A percentile compares a stretch with the other conserved stretches of the same genome.
These are phyloP conservation scores for Cystofilobasidium capitatum DNA, from an alignment of 768 basidiomycete species.

Conservation along the genomic window DNA sequence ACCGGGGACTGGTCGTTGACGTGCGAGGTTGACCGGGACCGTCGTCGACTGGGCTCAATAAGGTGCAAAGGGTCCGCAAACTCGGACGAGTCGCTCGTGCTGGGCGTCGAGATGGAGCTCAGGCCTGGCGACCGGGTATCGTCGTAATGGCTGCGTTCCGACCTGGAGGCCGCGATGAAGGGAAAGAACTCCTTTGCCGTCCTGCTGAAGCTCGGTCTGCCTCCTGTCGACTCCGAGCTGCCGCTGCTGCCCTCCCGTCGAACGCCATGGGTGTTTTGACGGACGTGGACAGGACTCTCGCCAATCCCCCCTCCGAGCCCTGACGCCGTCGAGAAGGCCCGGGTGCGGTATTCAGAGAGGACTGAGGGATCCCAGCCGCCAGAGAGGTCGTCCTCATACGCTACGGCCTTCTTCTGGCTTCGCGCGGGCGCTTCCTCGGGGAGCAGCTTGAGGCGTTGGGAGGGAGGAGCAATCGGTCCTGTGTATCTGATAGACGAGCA, in stretches of 20 bases:
- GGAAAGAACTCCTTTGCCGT: background rate
- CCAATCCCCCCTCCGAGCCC: background rate
- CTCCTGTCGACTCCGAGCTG: background rate
- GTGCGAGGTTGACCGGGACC: background rate
- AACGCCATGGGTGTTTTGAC: background rate
- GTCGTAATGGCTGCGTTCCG: background rate
- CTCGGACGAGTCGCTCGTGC: background rate
- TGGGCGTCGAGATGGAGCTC: background rate
- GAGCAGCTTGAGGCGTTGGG: background rate
- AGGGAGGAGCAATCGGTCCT: background rate
- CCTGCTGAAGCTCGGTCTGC: background rate
- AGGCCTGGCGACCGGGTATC: background rate
- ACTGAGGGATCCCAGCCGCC: background rate
- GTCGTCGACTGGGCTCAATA: background rate
- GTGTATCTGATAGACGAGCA: background rate
- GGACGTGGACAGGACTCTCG: background rate
- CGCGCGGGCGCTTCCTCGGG: background rate
- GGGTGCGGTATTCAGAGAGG: background rate
- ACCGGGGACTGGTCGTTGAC: background rate
- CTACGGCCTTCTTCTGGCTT: background rate
- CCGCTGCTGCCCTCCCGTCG: slow-evolving; percentile 1
- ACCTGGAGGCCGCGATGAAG: background rate
- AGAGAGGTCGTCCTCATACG: background rate
- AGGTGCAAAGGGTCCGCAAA: background rate
- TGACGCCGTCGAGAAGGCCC: background rate